Percentiles rank a stretch among this genome's conserved stretches.
Conservation (phyloP, 495 filamentous ascomycete genomes). For the Jackrogersella minutella region DNA sequence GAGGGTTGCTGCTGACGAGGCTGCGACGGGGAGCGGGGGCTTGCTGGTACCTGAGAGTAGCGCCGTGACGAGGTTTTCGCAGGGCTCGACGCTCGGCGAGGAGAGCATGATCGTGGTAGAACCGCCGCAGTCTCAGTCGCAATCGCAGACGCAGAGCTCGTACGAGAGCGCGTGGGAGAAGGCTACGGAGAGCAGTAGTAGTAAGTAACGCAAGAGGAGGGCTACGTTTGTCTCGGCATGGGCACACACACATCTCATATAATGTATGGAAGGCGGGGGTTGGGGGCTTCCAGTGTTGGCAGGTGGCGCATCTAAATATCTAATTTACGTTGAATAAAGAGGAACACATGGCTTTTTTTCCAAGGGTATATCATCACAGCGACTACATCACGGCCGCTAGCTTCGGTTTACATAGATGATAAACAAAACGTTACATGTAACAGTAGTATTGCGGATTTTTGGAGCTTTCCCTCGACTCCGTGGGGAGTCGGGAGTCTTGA, state of each 20-base stretch:
- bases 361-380: constrained; percentile 11
- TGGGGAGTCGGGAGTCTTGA: neutral
- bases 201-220: neutral
- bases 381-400: constrained; percentile 12
- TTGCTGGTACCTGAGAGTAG: constrained; percentile 14
- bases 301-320: neutral
- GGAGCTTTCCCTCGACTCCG: neutral
- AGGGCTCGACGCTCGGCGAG: constrained; percentile 43
- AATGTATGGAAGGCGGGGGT: neutral
- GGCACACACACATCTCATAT: neutral
- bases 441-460: constrained; percentile 7
- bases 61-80: constrained; percentile 13
- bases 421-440: constrained; percentile 7
- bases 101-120: constrained; percentile 58
- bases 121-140: constrained; percentile 45
- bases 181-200: constrained; percentile 47
- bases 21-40: constrained; percentile 2
- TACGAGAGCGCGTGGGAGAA: constrained; percentile 75
- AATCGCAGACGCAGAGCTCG: constrained; percentile 42
- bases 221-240: neutral
- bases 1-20: constrained; percentile 6
- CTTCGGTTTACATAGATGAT: constrained; percentile 14
- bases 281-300: neutral
- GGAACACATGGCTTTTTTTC: neutral
- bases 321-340: neutral